phyloP scores from a whole-genome alignment of 2,329 filamentous ascomycete species.

The Mycocentrospora acerina region DNA sequence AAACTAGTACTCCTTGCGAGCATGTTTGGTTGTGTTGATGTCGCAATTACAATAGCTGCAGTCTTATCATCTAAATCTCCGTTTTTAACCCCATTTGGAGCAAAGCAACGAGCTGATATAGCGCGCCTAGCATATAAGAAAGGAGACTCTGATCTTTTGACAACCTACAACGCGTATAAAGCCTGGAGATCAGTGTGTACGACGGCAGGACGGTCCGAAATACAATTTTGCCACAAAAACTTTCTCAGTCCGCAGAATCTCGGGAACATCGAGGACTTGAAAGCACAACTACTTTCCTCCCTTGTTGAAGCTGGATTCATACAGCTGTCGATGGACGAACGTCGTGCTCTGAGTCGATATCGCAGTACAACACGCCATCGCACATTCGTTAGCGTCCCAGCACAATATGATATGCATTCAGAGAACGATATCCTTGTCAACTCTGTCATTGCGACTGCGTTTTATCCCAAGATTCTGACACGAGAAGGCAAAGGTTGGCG shows the following conservation, averaged over 20 bases:
- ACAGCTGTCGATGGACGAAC: constrained; percentile 71
- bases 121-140: constrained; percentile 77
- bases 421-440: constrained; percentile 77
- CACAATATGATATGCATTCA: constrained; percentile 72
- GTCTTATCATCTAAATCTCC: constrained; percentile 94
- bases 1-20: constrained; percentile 87
- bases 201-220: constrained; percentile 70
- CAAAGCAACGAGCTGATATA: constrained; percentile 77
- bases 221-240: constrained; percentile 91
- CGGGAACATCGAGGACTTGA: constrained; percentile 90
- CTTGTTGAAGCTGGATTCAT: constrained; percentile 85
- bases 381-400: constrained; percentile 81
- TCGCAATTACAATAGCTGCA: constrained; percentile 86
- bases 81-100: constrained; percentile 83
- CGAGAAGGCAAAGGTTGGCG: constrained; percentile 84
- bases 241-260: constrained; percentile 88
- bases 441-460: constrained; percentile 87
- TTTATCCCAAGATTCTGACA: constrained; percentile 89
- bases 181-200: constrained; percentile 84
- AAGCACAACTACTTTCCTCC: constrained; percentile 83
- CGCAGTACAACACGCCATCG: constrained; percentile 68
- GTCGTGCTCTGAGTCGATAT: constrained; percentile 65
- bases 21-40: constrained; percentile 89
- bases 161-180: constrained; percentile 89
- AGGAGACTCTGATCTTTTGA: constrained; percentile 87